These are phyloP conservation scores for Saccharomycopsis hybrid DNA, from an alignment of 1,139 yeast species.

Conservation along the genomic window DNA sequence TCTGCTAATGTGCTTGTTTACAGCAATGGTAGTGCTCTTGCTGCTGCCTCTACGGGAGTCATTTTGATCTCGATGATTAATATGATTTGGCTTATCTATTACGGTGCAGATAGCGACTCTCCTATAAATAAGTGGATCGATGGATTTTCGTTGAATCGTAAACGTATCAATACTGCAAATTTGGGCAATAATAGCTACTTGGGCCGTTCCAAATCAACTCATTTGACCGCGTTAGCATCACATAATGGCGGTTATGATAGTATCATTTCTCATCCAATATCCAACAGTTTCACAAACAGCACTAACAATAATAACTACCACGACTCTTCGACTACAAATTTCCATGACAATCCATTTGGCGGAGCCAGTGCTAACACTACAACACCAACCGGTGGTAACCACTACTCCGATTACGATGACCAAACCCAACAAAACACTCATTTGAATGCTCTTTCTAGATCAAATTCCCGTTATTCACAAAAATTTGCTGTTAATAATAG, in stretches of 20 bases:
- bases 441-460: constrained; percentile 14
- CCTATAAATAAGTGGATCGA: constrained; percentile 82
- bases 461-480: constrained; percentile 19
- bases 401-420: constrained; percentile 24
- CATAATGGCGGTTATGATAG: constrained; percentile 14
- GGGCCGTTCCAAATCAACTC: constrained; percentile 24
- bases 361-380: constrained; percentile 20
- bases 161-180: constrained; percentile 26
- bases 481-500: constrained; percentile 11
- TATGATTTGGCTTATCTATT: constrained; percentile 76
- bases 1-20: constrained; percentile 77
- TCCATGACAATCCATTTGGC: constrained; percentile 20
- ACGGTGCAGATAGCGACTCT: constrained; percentile 74
- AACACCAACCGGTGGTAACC: too few species aligned
- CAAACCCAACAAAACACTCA: constrained; percentile 21
- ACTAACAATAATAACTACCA: constrained; percentile 23
- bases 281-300: constrained; percentile 23
- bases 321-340: too few species aligned
- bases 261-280: constrained; percentile 19
- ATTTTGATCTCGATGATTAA: constrained; percentile 76
- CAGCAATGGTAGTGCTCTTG: constrained; percentile 52
- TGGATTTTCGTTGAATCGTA: constrained; percentile 50
- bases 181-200: constrained; percentile 25
- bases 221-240: constrained; percentile 14
- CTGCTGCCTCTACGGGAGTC: constrained; percentile 92